Evolutionary conservation across 1,284 basidiomycete genomes (phyloP), one percentile per base, ranked within the genome.

Genomic region (Cutaneotrichosporon cyanovorans): DNA sequence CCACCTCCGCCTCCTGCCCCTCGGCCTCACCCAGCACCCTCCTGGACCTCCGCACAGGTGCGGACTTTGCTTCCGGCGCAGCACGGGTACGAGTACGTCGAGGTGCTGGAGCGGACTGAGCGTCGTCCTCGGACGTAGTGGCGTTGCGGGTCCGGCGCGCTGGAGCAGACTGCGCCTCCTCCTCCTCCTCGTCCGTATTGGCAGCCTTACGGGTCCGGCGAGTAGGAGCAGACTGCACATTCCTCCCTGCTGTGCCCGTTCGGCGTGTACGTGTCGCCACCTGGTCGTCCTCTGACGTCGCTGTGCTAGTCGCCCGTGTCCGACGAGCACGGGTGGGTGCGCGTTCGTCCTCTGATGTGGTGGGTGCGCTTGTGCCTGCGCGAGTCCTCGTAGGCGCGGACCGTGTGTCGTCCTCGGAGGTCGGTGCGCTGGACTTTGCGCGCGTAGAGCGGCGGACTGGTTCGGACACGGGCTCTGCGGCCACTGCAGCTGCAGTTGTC

Each of bases 1-100:
- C 30, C 37, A 37, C 35, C 28, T 50, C 45, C 11, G 49, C 40
- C 32, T 50, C 48, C 12, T 20, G 33, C 37, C 40, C 35, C 28
- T 50, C 45, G 15, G 49, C 40, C 32, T 50, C 48, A n/a, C 40
- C 44, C 10, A 49, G 21, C 2, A 49, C 35, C 1, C 42, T 25
- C 33, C 48, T 38, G 14, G 47, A 44, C 28, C 47, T 37, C 19
- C 40, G 40, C 28, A 40, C 23, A 4, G 45, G 28, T n/a, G 21
- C 40, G 18, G 40, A 32, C 14, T 34, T 16, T 16, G 34, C 4
- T 35, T 41, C 40, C 8, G n/a, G 39, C 16, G 30, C 36, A 6
- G 22, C 7, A 18, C 16, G 15, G 37, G 16, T 14, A n/a, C n/a
- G n/a, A n/a, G n/a, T n/a, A n/a, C n/a, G n/a, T n/a, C n/a, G n/a